Base-by-base conservation (phyloP, 1,284 basidiomycete species). In the Schizopora paradoxa region DNA sequence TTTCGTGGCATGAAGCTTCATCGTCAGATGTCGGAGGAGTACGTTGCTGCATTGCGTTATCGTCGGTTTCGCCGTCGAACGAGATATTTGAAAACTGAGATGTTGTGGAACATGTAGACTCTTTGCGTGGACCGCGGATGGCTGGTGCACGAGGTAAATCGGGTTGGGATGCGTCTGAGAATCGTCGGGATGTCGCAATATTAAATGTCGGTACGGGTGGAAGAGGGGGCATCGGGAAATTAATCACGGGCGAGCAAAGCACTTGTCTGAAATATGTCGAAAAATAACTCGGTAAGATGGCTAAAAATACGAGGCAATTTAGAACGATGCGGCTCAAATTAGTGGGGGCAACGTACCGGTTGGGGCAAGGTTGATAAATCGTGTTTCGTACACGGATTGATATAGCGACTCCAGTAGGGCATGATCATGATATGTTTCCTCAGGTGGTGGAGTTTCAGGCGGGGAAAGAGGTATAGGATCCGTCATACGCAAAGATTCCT, bases 191-290 rank as follows among this genome's bases (percentile, higher is more conserved):
- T 14, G 46, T 40, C 18, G 45, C 29, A 47, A 50, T 28, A 28
- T 41, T 45, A 37, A 40, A 69, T 43, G 81, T 76, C 42, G 72
- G 77, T n/a, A 77, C 61, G 2, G 79, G 79, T 10, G 83, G 73
- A 31, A 85, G 66, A 3, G 81, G 74, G n/a, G 83, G 85, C 70
- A 85, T 82, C 31, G 76, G 76, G 53, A 83, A 80, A 48, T 73
- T 71, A 29, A 83, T 61, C 27, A 77, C 68, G 28, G 83, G 83
- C 7, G 79, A 76, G 35, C 76, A 63, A 5, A 69, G 68, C 16
- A 83, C 79, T 51, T 79, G 79, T 41, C 77, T 68, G 60, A 88
- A 88, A 56, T 81, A 79, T 13, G 80, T 77, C 5, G 79, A 79
- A 56, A 87, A 80, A 59, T 85, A 79, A 37, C 71, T 76, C 3